These are phyloP conservation scores for Trichoderma oligosporum DNA, from an alignment of 2,329 filamentous ascomycete species.

Conservation along the genomic window DNA sequence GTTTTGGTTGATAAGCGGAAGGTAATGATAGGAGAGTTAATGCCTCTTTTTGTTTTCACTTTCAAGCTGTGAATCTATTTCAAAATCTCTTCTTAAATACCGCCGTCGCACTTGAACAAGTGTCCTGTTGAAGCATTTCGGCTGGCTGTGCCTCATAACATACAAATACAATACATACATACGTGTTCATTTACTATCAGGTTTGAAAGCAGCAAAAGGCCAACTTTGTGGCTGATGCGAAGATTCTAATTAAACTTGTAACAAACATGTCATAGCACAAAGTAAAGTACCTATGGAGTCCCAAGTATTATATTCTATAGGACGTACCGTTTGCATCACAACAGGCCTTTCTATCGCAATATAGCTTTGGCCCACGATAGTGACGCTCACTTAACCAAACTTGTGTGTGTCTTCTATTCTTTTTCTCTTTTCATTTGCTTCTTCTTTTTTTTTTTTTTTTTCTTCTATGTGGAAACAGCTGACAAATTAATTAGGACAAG, in stretches of 20 bases:
- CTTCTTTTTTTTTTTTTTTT: not conserved
- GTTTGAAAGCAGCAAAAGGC: not conserved
- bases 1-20: too few relatives aligned
- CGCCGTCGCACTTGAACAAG: not conserved
- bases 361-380: not conserved
- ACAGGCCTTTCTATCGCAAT: too few relatives aligned
- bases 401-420: not conserved
- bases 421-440: not conserved
- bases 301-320: too few relatives aligned
- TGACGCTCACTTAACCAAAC: not conserved
- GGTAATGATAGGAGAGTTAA: too few relatives aligned
- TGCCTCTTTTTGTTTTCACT: not conserved
- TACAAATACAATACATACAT: too few relatives aligned
- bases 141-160: not conserved
- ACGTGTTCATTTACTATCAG: constrained; percentile 6
- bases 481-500: too few relatives aligned
- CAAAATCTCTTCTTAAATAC: not conserved
- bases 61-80: not conserved
- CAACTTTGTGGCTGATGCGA: not conserved
- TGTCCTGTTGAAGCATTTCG: constrained; percentile 2
- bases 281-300: too few relatives aligned
- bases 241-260: constrained; percentile 6
- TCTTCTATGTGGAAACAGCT: too few relatives aligned
- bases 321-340: too few relatives aligned
- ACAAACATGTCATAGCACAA: not conserved